A percentile compares a stretch with the other conserved stretches of the same genome.
These are phyloP conservation scores for Phyllosticta ampelicida DNA, from an alignment of 2,329 filamentous ascomycete genomes.

Conservation along the genomic window DNA sequence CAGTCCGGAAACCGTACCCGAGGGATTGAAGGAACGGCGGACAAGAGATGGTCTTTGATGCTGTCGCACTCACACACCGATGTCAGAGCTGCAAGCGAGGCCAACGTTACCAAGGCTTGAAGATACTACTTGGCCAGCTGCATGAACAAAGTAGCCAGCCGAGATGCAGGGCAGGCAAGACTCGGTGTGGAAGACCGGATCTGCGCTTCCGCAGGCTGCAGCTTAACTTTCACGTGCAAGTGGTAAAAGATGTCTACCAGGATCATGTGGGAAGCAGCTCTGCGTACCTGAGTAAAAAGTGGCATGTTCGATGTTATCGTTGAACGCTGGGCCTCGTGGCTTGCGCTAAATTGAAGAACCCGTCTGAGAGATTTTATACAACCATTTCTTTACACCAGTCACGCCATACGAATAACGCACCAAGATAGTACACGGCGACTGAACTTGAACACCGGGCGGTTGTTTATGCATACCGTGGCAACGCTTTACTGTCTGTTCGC, in stretches of 20 bases:
- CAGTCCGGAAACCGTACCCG: too few relatives aligned
- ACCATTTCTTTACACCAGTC: not conserved
- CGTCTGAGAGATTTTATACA: not conserved
- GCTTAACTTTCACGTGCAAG: too few relatives aligned
- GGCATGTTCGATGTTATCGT: not conserved
- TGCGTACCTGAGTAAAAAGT: not conserved
- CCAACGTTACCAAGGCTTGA: not conserved
- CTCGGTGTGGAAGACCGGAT: not conserved
- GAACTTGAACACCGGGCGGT: not conserved
- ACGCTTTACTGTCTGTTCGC: slow-evolving; percentile 54
- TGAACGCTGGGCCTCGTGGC: not conserved
- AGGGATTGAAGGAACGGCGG: too few relatives aligned
- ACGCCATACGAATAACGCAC: not conserved
- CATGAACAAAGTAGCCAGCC: not conserved
- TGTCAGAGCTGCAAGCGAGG: not conserved
- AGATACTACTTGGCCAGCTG: not conserved
- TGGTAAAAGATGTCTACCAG: too few relatives aligned
- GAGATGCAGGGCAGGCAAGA: not conserved
- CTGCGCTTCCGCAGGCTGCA: not conserved
- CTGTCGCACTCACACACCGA: too few relatives aligned
- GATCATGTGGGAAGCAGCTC: not conserved
- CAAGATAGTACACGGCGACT: not conserved
- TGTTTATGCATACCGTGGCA: not conserved
- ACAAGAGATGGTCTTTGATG: too few relatives aligned
- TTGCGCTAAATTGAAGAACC: not conserved